phyloP scores from a whole-genome alignment of 345 rosid genomes.

The Kernera saxatilis region DNA sequence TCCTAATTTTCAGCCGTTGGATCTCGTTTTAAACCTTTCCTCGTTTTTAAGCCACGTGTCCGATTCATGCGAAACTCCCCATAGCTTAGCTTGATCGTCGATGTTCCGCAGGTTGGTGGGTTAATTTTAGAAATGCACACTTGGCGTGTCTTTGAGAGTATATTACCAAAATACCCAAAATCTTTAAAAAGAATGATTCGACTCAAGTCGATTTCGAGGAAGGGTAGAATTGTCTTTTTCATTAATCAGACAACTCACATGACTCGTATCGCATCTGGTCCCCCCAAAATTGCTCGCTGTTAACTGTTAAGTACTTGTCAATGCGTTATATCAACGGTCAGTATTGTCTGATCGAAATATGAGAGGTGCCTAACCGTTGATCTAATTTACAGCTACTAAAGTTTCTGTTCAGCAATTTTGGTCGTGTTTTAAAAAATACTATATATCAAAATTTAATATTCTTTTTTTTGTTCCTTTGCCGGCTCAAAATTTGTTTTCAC shows the following conservation, averaged over 20 bases:
- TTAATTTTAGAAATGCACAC: conserved; percentile 4
- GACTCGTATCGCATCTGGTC: neutral
- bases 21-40: neutral
- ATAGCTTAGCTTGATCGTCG: neutral
- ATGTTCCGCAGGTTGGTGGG: conserved; percentile 6
- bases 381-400: neutral
- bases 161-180: neutral
- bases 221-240: neutral
- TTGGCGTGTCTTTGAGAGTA: neutral
- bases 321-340: conserved; percentile 6
- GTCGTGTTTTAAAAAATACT: neutral
- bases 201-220: neutral
- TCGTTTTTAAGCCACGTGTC: neutral
- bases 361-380: conserved; percentile 19
- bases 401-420: neutral
- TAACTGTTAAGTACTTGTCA: neutral
- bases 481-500: neutral
- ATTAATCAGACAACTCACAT: neutral
- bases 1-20: neutral
- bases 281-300: neutral
- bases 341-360: neutral
- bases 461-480: neutral
- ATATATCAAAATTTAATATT: neutral
- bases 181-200: neutral
- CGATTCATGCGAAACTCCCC: neutral